These are phyloP conservation scores for Furculomyces boomerangus DNA, from an alignment of 371 early-diverging fungal genomes.

Conservation along the genomic window DNA sequence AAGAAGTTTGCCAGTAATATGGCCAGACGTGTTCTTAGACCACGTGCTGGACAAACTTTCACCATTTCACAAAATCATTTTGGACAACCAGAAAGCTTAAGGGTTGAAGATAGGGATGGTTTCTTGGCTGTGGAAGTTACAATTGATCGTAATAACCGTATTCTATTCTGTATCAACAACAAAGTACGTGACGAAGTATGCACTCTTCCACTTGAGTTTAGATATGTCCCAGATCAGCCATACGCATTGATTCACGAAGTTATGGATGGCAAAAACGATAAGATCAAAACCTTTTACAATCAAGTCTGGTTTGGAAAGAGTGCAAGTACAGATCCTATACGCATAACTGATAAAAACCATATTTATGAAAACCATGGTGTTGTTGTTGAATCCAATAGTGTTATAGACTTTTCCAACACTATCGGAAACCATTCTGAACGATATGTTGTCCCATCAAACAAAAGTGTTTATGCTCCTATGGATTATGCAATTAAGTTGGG, in stretches of 20 bases:
- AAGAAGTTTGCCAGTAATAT: conserved; percentile 60
- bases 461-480: conserved; percentile 70
- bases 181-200: conserved; percentile 35
- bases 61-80: not conserved
- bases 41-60: conserved; percentile 64
- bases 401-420: conserved; percentile 65
- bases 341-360: conserved; percentile 70
- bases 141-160: conserved; percentile 55
- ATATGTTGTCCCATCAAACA: conserved; percentile 65
- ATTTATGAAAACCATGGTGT: conserved; percentile 7
- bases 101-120: conserved; percentile 1
- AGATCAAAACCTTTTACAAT: conserved; percentile 86
- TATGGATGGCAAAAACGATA: conserved; percentile 82
- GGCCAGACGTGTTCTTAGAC: conserved; percentile 55
- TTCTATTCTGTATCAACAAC: conserved; percentile 54
- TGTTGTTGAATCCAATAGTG: conserved; percentile 8
- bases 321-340: conserved; percentile 59
- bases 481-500: conserved; percentile 91
- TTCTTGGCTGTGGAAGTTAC: conserved; percentile 26
- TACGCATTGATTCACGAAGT: conserved; percentile 81
- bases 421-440: conserved; percentile 83
- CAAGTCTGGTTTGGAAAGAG: conserved; percentile 78
- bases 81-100: not conserved
- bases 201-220: conserved; percentile 57
- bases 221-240: conserved; percentile 62